Evolutionary conservation across 2,329 filamentous ascomycete species (phyloP).

Genomic region (Phoma sp.): DNA sequence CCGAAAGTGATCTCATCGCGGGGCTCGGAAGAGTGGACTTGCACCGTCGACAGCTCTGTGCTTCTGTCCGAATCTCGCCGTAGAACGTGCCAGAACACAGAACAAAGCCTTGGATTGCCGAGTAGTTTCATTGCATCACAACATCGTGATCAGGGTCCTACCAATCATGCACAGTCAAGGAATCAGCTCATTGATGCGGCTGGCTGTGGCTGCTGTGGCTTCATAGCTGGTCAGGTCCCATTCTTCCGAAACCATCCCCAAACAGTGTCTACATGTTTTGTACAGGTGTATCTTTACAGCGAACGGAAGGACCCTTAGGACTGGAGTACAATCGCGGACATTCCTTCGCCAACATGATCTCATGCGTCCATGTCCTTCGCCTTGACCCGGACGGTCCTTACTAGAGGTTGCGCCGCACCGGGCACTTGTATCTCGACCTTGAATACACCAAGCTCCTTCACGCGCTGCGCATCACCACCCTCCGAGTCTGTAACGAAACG

Average conservation of each 20-base stretch:
- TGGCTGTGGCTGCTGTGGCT: constrained; percentile 29
- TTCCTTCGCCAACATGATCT: constrained; percentile 1
- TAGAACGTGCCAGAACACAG: constrained; percentile 24
- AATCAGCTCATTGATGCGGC: constrained; percentile 13
- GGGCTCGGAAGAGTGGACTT: constrained; percentile 35
- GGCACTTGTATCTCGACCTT: constrained; percentile 58
- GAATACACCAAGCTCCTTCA: constrained; percentile 62
- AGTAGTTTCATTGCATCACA: constrained; percentile 13
- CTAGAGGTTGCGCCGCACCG: constrained; percentile 50
- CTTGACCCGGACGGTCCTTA: constrained; percentile 41
- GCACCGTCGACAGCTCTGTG: constrained; percentile 15
- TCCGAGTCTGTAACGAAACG: constrained; percentile 52
- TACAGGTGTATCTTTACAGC: constrained; percentile 38
- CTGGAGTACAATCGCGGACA: constrained; percentile 9
- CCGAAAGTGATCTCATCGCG: constrained; percentile 37
- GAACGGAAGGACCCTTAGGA: constrained; percentile 24
- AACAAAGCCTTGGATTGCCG: constrained; percentile 33
- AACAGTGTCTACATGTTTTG: constrained; percentile 25
- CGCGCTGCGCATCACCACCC: constrained; percentile 49
- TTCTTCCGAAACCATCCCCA: constrained; percentile 30
- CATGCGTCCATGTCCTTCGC: constrained; percentile 35
- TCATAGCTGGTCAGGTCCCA: constrained; percentile 25
- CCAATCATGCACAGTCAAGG: constrained; percentile 25
- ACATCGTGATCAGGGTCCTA: constrained; percentile 21
- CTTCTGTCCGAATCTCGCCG: constrained; percentile 44